Evolutionary conservation across 768 basidiomycete species (phyloP), one percentile per base, ranked within the genome.

Genomic region (Scleroderma bovista): DNA sequence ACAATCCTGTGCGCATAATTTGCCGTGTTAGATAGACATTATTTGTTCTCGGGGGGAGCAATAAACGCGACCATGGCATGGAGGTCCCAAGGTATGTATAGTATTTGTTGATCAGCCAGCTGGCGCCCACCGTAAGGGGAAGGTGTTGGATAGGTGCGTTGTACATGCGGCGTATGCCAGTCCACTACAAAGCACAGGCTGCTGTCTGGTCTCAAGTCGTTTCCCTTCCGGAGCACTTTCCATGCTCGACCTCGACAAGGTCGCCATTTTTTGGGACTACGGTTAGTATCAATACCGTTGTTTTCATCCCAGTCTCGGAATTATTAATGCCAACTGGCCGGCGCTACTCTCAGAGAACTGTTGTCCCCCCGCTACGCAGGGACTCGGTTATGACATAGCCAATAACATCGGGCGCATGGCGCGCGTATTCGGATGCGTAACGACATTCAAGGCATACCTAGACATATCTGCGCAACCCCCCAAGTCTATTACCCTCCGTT

Each of bases 371-470:
- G 58, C 67, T 20, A 67, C 63, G 11, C 44, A 17, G 13, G 64
- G 65, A 31, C 67, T 77, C 4, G 73, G 75, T 11, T 73, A 70
- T 53, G 62, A 67, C 16, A 62, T 77, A 17, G 72, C 72, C 3
- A 67, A 74, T 51, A 72, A 69, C 40, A 72, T 81, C 6, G 66
- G 72, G 22, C 61, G 64, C 17, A 54, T 78, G n/a, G 74, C 77
- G 2, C 72, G 74, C 44, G 48, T 66, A 4, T 78, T 72, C 56
- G 80, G 80, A 36, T 68, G 63, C 48, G 66, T 79, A 3, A 74
- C 68, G 6, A 60, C 70, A 0, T 80, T 82, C 66, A 79, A 75
- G 55, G 78, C 78, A 7, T 82, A 82, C 60, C 61, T 77, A 34
- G 75, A 80, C 53, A 51, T 75, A 17, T 68, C 77, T 10, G 69